phyloP scores from a whole-genome alignment of 352 stramenopile genomes.

The Phytophthora vignae region DNA sequence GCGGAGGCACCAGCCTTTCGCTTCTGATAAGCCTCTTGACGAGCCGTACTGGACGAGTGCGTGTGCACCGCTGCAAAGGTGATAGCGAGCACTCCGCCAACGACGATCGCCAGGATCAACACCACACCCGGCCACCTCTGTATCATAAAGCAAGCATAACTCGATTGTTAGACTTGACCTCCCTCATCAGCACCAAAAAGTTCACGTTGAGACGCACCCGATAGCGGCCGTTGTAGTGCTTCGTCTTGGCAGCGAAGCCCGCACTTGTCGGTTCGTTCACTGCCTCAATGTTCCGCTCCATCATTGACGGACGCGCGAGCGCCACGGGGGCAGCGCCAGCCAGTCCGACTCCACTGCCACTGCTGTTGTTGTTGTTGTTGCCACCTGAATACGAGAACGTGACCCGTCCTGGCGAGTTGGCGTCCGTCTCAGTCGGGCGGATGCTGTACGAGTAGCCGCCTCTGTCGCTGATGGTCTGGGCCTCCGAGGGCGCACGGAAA shows the following conservation, averaged over 20 bases:
- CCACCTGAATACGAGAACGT: constrained; percentile 36
- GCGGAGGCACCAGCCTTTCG: constrained; percentile 22
- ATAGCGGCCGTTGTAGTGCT: constrained; percentile 43
- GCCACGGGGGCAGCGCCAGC: constrained; percentile 11
- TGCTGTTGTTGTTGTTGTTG: constrained; percentile 2
- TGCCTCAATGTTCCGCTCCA: constrained; percentile 44
- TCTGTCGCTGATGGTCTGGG: constrained; percentile 32
- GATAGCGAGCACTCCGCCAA: constrained; percentile 37
- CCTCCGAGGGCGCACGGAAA: constrained; percentile 31
- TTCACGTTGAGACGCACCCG: constrained; percentile 24
- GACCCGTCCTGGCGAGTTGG: constrained; percentile 15
- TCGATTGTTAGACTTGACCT: background rate
- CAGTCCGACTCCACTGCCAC: constrained; percentile 14
- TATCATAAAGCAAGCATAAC: background rate
- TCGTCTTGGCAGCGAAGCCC: constrained; percentile 24
- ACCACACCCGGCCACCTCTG: constrained; percentile 57
- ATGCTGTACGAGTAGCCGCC: constrained; percentile 30
- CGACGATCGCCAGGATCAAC: constrained; percentile 42
- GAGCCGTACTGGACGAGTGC: constrained; percentile 25
- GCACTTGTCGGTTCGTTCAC: constrained; percentile 16
- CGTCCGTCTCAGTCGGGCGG: constrained; percentile 23
- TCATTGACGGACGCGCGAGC: constrained; percentile 35
- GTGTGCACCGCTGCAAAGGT: constrained; percentile 35
- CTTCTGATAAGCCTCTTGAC: constrained; percentile 35
- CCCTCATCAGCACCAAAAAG: too few species aligned